These are phyloP conservation scores for Leucogyrophana mollusca DNA, from an alignment of 768 basidiomycete species.

Conservation along the genomic window DNA sequence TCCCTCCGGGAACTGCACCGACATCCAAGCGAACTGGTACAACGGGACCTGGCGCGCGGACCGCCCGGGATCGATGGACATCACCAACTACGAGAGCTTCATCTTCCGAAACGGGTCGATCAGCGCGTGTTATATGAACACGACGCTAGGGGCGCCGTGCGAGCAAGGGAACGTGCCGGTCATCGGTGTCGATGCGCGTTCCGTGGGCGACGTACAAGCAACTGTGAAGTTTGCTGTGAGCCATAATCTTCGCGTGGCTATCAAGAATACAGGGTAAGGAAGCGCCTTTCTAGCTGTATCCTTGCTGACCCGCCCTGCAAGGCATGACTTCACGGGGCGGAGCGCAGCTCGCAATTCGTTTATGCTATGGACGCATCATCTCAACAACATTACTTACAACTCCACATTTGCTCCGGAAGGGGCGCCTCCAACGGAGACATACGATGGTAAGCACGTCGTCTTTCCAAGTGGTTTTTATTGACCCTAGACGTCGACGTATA, in stretches of 20 bases:
- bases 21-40: constrained; percentile 18
- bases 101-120: constrained; percentile 46
- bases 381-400: constrained; percentile 32
- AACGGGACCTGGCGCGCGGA: constrained; percentile 41
- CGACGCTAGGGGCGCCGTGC: constrained; percentile 18
- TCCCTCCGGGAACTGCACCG: too few species aligned
- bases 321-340: constrained; percentile 35
- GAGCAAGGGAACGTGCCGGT: constrained; percentile 18
- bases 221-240: constrained; percentile 18
- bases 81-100: constrained; percentile 30
- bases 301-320: neutral
- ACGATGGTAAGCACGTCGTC: constrained; percentile 11
- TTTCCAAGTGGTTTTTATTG: constrained; percentile 3
- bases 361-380: constrained; percentile 36
- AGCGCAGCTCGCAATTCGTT: constrained; percentile 33
- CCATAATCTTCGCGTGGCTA: constrained; percentile 14
- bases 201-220: constrained; percentile 15
- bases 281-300: neutral
- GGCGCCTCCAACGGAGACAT: constrained; percentile 3
- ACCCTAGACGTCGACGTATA: too few species aligned
- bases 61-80: constrained; percentile 40
- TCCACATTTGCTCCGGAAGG: constrained; percentile 31
- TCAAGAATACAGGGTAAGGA: constrained; percentile 23
- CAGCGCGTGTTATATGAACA: constrained; percentile 34
- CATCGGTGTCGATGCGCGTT: constrained; percentile 19